Base-by-base conservation (phyloP, 2,329 filamentous ascomycete species). In the Chalara sp. region DNA sequence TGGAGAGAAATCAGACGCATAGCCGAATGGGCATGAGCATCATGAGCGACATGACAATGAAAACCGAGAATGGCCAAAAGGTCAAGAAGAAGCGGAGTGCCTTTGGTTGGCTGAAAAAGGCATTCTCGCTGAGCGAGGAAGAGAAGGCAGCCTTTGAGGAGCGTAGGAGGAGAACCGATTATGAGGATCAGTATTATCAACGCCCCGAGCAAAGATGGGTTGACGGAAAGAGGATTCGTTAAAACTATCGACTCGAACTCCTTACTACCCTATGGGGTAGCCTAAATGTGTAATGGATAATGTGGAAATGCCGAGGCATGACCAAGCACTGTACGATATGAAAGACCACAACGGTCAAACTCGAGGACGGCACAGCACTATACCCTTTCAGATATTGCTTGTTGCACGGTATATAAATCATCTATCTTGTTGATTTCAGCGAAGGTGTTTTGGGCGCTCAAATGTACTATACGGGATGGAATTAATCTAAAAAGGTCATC, bases 91-190 rank as follows among this genome's bases (percentile, higher is more conserved):
- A 84, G 71, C 76, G 79, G 56, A 84, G 81, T 58, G 79, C 80
- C 1, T 83, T 85, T 60, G 81, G 81, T 2, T 85, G 81, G 81
- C 65, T 85, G 50, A 84, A 84, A 66, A 84, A 85, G 68, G 81
- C 81, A 1, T 85, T 85, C 48, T 78, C 76, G 33, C 67, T 85
- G 30, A 80, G 83, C 53, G 81, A 85, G 28, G 79, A 84, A 45
- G 81, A 85, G 64, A 75, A 74, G 48, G 72, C 74, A 6, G 74
- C 75, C 7, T 85, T 81, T 56, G 80, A 84, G 61, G 74, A 76
- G 44, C 74, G 76, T 51, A 76, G 71, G 61, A 53, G 56, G 43
- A 52, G 50, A 39, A 44, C 50, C 13, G 58, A 57, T 32, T 31
- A 51, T 8, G 48, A 53, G 30, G 54, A 52, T 45, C 52, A 56